phyloP scores from a whole-genome alignment of 1,284 basidiomycete species.

The Ceratobasidium sp. region DNA sequence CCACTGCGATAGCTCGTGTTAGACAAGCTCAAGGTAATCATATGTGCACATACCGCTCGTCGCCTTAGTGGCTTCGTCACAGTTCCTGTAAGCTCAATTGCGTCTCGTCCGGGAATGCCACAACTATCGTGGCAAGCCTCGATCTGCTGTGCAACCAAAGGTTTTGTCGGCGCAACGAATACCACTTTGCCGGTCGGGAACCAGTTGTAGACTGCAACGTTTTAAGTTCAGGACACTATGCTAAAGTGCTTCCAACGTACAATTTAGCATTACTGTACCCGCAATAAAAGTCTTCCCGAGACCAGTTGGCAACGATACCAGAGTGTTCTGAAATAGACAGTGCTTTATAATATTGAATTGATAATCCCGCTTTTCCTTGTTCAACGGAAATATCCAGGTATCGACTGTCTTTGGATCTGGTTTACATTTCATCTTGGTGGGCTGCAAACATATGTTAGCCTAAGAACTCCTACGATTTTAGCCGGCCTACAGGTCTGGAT shows the following conservation, averaged over 20 bases:
- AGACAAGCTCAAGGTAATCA: neutral
- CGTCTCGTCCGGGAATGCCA: constrained; percentile 89
- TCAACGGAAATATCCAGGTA: constrained; percentile 93
- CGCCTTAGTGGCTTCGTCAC: constrained; percentile 58
- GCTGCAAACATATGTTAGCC: constrained; percentile 52
- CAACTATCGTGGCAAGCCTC: constrained; percentile 93
- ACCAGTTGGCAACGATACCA: constrained; percentile 95
- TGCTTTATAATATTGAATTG: constrained; percentile 93
- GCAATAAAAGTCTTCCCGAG: constrained; percentile 99
- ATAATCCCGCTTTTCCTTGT: constrained; percentile 88
- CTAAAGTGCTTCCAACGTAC: constrained; percentile 57
- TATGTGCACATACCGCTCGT: constrained; percentile 68
- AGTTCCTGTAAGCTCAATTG: constrained; percentile 84
- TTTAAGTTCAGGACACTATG: constrained; percentile 24
- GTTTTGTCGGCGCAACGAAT: constrained; percentile 95
- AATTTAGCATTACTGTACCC: constrained; percentile 94
- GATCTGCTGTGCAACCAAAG: constrained; percentile 94
- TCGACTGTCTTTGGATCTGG: constrained; percentile 80
- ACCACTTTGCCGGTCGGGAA: constrained; percentile 93
- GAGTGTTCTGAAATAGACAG: constrained; percentile 90
- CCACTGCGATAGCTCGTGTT: constrained; percentile 62
- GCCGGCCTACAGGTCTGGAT: constrained; percentile 35
- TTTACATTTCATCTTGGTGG: constrained; percentile 76
- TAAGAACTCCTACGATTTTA: neutral
- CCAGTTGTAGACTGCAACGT: constrained; percentile 80